phyloP scores from a whole-genome alignment of 2,329 filamentous ascomycete species.

The Pyrenochaeta sp. region DNA sequence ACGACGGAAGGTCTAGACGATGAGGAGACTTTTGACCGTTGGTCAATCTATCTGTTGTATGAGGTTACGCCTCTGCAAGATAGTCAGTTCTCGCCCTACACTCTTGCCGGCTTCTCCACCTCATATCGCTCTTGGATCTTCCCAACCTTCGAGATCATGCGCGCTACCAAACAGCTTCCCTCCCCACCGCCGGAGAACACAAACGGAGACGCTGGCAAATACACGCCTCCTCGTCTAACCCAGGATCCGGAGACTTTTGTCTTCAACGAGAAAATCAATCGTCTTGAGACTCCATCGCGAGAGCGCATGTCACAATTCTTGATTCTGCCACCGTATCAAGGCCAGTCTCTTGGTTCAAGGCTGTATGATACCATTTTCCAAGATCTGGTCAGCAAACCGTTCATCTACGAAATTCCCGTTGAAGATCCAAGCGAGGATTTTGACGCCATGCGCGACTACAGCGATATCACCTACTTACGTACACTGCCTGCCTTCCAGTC shows the following conservation, averaged over 20 bases:
- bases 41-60: constrained; percentile 86
- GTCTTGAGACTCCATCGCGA: constrained; percentile 73
- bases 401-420: constrained; percentile 84
- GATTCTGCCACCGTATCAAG: constrained; percentile 86
- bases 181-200: constrained; percentile 39
- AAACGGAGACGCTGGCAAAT: constrained; percentile 53
- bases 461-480: constrained; percentile 73
- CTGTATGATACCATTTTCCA: constrained; percentile 84
- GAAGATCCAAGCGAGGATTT: constrained; percentile 93
- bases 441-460: constrained; percentile 79
- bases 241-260: constrained; percentile 41
- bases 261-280: constrained; percentile 52
- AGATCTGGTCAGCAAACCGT: constrained; percentile 70
- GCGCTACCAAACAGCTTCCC: constrained; percentile 46
- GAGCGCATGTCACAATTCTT: constrained; percentile 93
- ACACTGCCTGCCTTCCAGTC: constrained; percentile 64
- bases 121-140: constrained; percentile 84
- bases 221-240: constrained; percentile 33
- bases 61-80: constrained; percentile 46
- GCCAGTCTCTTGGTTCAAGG: constrained; percentile 77
- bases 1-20: constrained; percentile 75
- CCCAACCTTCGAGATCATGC: constrained; percentile 57
- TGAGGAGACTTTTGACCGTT: constrained; percentile 76
- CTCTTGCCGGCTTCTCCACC: constrained; percentile 88
- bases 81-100: constrained; percentile 61